Evolutionary conservation across 495 filamentous ascomycete species (phyloP).

Genomic region (Aspergillus saccharolyticus): DNA sequence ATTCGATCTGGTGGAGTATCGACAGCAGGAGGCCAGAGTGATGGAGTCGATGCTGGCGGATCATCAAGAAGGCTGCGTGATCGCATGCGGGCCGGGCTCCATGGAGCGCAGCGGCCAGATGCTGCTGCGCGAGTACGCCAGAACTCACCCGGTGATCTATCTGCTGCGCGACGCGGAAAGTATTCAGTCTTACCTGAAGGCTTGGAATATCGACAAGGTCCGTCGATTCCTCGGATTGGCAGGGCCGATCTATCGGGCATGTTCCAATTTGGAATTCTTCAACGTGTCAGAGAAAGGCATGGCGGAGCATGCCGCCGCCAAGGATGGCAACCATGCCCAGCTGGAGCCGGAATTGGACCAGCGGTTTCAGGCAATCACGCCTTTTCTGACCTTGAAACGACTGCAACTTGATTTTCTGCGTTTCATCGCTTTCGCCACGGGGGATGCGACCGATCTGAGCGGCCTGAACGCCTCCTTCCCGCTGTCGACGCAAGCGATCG

Average conservation of each 20-base stretch:
- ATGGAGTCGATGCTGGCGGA: conserved; percentile 58
- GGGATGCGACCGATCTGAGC: conserved; percentile 44
- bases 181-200: conserved; percentile 56
- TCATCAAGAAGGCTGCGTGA: conserved; percentile 61
- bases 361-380: conserved; percentile 37
- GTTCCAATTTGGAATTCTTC: conserved; percentile 74
- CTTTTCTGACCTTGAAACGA: conserved; percentile 61
- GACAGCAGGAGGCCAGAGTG: conserved; percentile 55
- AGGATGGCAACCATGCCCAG: conserved; percentile 26
- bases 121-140: conserved; percentile 42
- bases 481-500: conserved; percentile 58
- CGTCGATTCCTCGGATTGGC: conserved; percentile 49
- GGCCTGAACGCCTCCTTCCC: conserved; percentile 65
- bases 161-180: conserved; percentile 62
- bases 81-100: conserved; percentile 60
- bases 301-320: conserved; percentile 15
- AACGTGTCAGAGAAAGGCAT: conserved; percentile 49
- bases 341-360: conserved; percentile 32
- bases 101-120: conserved; percentile 41
- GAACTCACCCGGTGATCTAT: conserved; percentile 66
- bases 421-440: conserved; percentile 60
- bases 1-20: conserved; percentile 56
- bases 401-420: conserved; percentile 66
- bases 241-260: conserved; percentile 51
- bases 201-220: conserved; percentile 50